Evolutionary conservation across 2,329 filamentous ascomycete species (phyloP).

Genomic region (Aspergillus glaucus): DNA sequence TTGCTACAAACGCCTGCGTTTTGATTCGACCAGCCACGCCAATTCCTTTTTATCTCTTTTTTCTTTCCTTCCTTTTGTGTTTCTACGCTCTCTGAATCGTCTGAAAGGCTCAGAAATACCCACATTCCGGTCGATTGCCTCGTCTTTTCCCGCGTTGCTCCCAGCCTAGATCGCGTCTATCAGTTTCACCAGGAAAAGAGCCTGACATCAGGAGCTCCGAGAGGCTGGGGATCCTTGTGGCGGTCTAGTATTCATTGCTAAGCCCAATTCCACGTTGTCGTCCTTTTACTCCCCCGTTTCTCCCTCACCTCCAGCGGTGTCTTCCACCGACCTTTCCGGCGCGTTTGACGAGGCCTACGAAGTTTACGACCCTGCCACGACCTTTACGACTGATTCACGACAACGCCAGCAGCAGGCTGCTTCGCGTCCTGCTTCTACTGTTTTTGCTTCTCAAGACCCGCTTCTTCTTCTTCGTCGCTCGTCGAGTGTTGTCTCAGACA

Average conservation of each 20-base stretch:
- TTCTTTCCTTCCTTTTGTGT: constrained; percentile 10
- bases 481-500: constrained; percentile 49
- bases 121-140: constrained; percentile 17
- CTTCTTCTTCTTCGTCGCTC: constrained; percentile 36
- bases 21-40: constrained; percentile 29
- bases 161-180: background rate
- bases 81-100: constrained; percentile 8
- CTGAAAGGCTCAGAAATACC: constrained; percentile 12
- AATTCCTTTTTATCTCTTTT: constrained; percentile 1
- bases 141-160: background rate
- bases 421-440: constrained; percentile 22
- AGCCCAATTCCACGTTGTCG: constrained; percentile 25
- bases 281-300: constrained; percentile 19
- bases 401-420: constrained; percentile 44
- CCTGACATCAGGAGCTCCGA: background rate
- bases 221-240: background rate
- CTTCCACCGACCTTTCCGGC: constrained; percentile 31
- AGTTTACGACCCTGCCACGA: constrained; percentile 43
- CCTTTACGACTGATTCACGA: constrained; percentile 35
- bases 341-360: constrained; percentile 51
- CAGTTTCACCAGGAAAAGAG: background rate
- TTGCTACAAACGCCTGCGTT: constrained; percentile 2
- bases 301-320: constrained; percentile 31
- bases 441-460: constrained; percentile 39
- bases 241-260: background rate